phyloP scores from a whole-genome alignment of 768 basidiomycete species.

The Boletales sp. region DNA sequence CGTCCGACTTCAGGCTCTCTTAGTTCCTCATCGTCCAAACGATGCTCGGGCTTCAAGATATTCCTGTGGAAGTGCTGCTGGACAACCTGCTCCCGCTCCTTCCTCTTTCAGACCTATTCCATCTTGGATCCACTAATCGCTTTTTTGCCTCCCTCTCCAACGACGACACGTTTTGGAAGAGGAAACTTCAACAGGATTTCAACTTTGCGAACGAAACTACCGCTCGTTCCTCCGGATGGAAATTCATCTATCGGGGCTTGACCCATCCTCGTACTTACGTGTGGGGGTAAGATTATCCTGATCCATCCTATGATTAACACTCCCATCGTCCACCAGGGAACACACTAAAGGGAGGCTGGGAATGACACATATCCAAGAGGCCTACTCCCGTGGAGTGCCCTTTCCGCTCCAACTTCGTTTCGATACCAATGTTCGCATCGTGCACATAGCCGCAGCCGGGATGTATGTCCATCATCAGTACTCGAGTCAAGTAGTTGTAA shows the following conservation, averaged over 20 bases:
- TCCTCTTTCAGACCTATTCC: conserved; percentile 50
- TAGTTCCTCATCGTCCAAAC: neutral
- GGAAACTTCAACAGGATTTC: conserved; percentile 64
- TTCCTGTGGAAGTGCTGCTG: conserved; percentile 76
- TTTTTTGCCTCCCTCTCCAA: conserved; percentile 57
- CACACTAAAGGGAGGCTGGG: conserved; percentile 64
- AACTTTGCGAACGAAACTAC: conserved; percentile 72
- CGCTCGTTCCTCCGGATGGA: conserved; percentile 76
- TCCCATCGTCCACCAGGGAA: conserved; percentile 41
- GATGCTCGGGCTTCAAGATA: conserved; percentile 43
- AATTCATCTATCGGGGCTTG: conserved; percentile 72
- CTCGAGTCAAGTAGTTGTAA: conserved; percentile 2
- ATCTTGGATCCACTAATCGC: conserved; percentile 59
- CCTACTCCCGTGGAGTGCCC: conserved; percentile 43
- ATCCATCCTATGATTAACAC: neutral
- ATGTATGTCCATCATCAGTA: conserved; percentile 48
- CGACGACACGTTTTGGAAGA: conserved; percentile 81
- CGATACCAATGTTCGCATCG: conserved; percentile 54
- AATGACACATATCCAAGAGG: conserved; percentile 33
- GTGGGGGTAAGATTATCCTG: conserved; percentile 51
- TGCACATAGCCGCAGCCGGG: conserved; percentile 75
- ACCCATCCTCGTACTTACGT: conserved; percentile 49
- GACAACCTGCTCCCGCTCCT: conserved; percentile 67
- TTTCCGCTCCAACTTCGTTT: conserved; percentile 63
- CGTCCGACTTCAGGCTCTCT: neutral